These are phyloP conservation scores for Didymella pinodella DNA, from an alignment of 2,329 filamentous ascomycete species.

Conservation along the genomic window DNA sequence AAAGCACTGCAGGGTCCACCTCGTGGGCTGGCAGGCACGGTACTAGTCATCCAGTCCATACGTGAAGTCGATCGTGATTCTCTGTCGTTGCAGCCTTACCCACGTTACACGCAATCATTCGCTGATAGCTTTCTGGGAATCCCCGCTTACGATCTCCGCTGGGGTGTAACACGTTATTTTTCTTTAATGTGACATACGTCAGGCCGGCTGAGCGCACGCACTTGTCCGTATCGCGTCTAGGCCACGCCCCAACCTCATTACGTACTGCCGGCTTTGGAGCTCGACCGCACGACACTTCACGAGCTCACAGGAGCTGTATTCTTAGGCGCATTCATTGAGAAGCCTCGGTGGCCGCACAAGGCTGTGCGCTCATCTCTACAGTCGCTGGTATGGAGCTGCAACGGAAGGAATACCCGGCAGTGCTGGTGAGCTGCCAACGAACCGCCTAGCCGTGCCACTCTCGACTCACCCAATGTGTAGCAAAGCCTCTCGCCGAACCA, in stretches of 20 bases:
- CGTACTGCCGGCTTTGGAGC: slow-evolving; percentile 25
- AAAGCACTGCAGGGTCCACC: slow-evolving; percentile 20
- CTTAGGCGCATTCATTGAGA: slow-evolving; percentile 12
- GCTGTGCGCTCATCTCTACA: slow-evolving; percentile 39
- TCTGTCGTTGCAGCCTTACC: slow-evolving; percentile 5
- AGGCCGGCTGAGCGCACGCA: slow-evolving; percentile 29
- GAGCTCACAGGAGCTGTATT: slow-evolving; percentile 30
- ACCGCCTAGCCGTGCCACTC: slow-evolving; percentile 28
- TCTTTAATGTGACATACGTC: slow-evolving; percentile 22
- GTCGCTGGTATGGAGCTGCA: slow-evolving; percentile 67
- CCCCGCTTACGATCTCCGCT: slow-evolving; percentile 20
- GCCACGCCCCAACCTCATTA: slow-evolving; percentile 20
- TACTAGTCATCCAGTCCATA: slow-evolving; percentile 18
- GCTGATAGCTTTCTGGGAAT: slow-evolving; percentile 4
- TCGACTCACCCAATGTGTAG: slow-evolving; percentile 59
- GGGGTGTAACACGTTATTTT: slow-evolving; percentile 5
- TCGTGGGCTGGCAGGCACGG: slow-evolving; percentile 6
- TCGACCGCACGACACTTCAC: slow-evolving; percentile 39
- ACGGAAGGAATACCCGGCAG: slow-evolving; percentile 88
- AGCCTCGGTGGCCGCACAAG: slow-evolving; percentile 27
- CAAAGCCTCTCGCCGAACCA: slow-evolving; percentile 80
- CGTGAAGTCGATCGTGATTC: not conserved
- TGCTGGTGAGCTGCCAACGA: slow-evolving; percentile 73
- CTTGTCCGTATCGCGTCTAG: slow-evolving; percentile 17
- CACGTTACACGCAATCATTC: slow-evolving; percentile 2